These are phyloP conservation scores for Leptodontidium sp. DNA, from an alignment of 2,329 filamentous ascomycete genomes.

Conservation along the genomic window DNA sequence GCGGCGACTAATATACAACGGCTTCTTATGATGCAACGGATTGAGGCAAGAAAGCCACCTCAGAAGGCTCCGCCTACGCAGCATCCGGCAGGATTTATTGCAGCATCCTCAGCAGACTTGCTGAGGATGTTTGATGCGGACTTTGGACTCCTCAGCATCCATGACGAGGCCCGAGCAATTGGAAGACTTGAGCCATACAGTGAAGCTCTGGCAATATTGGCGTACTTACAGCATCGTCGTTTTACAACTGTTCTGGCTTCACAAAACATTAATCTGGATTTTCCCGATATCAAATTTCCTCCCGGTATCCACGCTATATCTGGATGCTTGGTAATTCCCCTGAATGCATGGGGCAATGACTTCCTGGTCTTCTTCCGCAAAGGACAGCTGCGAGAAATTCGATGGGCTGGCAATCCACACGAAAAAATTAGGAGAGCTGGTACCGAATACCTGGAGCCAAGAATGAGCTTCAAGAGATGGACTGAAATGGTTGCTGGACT, in stretches of 20 bases:
- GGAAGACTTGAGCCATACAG: slow-evolving; percentile 79
- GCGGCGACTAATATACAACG: slow-evolving; percentile 40
- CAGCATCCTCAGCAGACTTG: slow-evolving; percentile 86
- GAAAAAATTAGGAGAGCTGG: slow-evolving; percentile 80
- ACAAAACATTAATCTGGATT: slow-evolving; percentile 78
- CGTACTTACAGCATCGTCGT: slow-evolving; percentile 80
- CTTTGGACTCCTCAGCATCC: slow-evolving; percentile 83
- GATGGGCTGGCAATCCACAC: slow-evolving; percentile 83
- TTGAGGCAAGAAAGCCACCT: slow-evolving; percentile 32
- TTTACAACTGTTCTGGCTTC: slow-evolving; percentile 80
- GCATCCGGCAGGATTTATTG: slow-evolving; percentile 73
- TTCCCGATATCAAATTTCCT: slow-evolving; percentile 80
- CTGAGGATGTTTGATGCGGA: slow-evolving; percentile 87
- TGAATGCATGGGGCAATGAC: slow-evolving; percentile 78
- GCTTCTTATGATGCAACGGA: slow-evolving; percentile 35
- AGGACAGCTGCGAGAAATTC: slow-evolving; percentile 77
- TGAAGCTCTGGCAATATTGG: slow-evolving; percentile 83
- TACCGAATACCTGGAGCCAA: slow-evolving; percentile 79
- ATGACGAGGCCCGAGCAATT: slow-evolving; percentile 85
- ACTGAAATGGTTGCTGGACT: slow-evolving; percentile 81
- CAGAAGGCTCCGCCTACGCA: slow-evolving; percentile 28
- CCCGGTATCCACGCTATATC: slow-evolving; percentile 82
- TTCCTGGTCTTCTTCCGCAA: slow-evolving; percentile 94
- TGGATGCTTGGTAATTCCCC: slow-evolving; percentile 81
- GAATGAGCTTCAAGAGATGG: slow-evolving; percentile 83